phyloP scores from a whole-genome alignment of 805 yeast genomes.

The Ogataea trehalophila region DNA sequence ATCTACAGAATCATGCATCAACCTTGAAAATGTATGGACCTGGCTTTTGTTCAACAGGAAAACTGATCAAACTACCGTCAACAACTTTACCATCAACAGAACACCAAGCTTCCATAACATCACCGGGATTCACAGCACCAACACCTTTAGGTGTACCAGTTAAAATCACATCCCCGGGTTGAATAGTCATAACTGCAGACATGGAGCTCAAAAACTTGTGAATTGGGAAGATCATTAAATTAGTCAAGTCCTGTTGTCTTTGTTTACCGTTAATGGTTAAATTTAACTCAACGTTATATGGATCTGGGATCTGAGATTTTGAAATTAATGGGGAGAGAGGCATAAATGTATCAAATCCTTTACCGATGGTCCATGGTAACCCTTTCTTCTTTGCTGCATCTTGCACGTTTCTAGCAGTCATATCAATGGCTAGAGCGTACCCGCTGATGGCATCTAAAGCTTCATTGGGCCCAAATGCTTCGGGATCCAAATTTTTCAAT shows the following conservation, averaged over 20 bases:
- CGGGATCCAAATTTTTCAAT: slow-evolving; percentile 56
- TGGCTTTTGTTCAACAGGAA: slow-evolving; percentile 48
- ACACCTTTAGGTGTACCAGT: slow-evolving; percentile 99
- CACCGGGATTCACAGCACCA: slow-evolving; percentile 80
- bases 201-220: slow-evolving; percentile 74
- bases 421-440: slow-evolving; percentile 83
- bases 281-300: slow-evolving; percentile 60
- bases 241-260: slow-evolving; percentile 71
- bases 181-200: slow-evolving; percentile 85
- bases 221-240: slow-evolving; percentile 83
- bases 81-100: slow-evolving; percentile 51
- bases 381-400: slow-evolving; percentile 92
- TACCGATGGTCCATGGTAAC: slow-evolving; percentile 93
- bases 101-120: slow-evolving; percentile 61
- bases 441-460: slow-evolving; percentile 81
- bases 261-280: slow-evolving; percentile 66
- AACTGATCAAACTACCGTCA: slow-evolving; percentile 42
- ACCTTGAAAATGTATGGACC: slow-evolving; percentile 53
- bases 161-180: slow-evolving; percentile 84
- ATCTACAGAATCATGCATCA: too few relatives aligned
- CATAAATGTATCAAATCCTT: slow-evolving; percentile 93
- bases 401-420: slow-evolving; percentile 95
- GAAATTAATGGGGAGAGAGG: slow-evolving; percentile 79
- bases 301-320: slow-evolving; percentile 60
- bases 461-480: slow-evolving; percentile 52